A percentile compares a stretch with the other conserved stretches of the same genome.
These are phyloP conservation scores for Cyclotella sp. DNA, from an alignment of 108 stramenopile genomes.

Conservation along the genomic window DNA sequence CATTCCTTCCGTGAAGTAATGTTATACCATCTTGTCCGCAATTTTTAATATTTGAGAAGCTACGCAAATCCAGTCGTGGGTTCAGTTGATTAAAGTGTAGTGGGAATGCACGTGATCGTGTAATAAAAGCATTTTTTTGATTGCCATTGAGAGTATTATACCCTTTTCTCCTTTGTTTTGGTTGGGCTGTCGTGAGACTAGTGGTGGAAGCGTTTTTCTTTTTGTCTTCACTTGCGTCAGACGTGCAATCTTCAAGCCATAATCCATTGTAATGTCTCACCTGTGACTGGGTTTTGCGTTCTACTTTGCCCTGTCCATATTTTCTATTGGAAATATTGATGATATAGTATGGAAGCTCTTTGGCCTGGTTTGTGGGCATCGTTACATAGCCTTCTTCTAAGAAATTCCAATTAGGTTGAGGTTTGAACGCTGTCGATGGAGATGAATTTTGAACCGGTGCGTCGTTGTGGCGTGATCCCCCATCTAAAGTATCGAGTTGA, in stretches of 20 bases:
- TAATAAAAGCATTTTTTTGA: not conserved
- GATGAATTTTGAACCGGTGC: not conserved
- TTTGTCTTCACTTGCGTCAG: not conserved
- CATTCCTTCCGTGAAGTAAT: slow-evolving; percentile 37
- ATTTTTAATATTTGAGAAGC: not conserved
- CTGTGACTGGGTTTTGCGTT: not conserved
- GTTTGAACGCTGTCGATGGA: not conserved
- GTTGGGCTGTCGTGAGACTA: not conserved
- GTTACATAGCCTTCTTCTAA: slow-evolving; percentile 32
- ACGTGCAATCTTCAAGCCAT: not conserved
- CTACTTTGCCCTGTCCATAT: not conserved
- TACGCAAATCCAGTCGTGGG: slow-evolving; percentile 24
- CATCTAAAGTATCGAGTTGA: not conserved
- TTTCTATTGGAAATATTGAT: slow-evolving; percentile 15
- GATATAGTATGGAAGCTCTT: slow-evolving; percentile 41
- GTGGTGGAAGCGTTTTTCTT: not conserved
- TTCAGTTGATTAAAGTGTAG: slow-evolving; percentile 34
- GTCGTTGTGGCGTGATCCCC: not conserved
- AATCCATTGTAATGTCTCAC: not conserved
- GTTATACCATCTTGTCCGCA: slow-evolving; percentile 34
- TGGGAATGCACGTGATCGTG: slow-evolving; percentile 29
- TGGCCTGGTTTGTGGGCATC: slow-evolving; percentile 23
- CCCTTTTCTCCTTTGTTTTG: not conserved
- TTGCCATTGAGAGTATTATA: not conserved
- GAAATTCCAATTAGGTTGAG: slow-evolving; percentile 36